Base-by-base conservation (phyloP, 345 rosid genomes). In the Leavenworthia alabamica region DNA sequence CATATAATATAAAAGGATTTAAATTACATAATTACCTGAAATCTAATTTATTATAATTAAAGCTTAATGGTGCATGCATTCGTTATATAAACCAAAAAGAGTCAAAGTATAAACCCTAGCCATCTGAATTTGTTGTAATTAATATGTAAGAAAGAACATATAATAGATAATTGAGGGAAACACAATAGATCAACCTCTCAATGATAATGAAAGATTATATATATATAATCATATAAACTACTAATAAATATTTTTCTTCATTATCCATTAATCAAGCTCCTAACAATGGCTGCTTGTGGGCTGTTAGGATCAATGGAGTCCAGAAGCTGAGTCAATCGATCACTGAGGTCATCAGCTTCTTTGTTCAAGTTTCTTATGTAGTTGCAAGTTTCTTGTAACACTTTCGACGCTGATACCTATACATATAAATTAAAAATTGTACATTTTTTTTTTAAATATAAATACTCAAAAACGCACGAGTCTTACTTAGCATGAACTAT, bases 381-480 rank as follows among this genome's bases (percentile, higher is more conserved):
- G 75, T 85, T 85, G 85, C 99, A 92, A 10, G 99, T 92, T 73
- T 92, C 99, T 54, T 89, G 96, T 53, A 92, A 78, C 40, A 92
- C 97, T 74, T 79, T 92, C 2, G 99, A 80, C 41, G 95, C 93
- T 49, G 99, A 86, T 56, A 78, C 94, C 98, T 92, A 48, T 33
- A 37, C 6, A 46, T 0, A 48, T 7, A 23, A 2, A 23, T 49
- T 17, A 8, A 36, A 35, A 50, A 37, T 4, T 15, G 14, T 29
- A 53, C 49, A 62, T 13, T 44, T 2, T 35, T 9, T 44, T 31
- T 27, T 37, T n/a, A n/a, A 8, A 17, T 10, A 29, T 42, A 42
- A 32, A 19, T 40, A 31, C 20, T 28, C 33, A 19, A 42, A 42
- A 53, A 42, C 20, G 22, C 2, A 20, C 22, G n/a, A 39, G 10